These are phyloP conservation scores for Diplogelasinospora grovesii DNA, from an alignment of 495 filamentous ascomycete genomes.

Conservation along the genomic window DNA sequence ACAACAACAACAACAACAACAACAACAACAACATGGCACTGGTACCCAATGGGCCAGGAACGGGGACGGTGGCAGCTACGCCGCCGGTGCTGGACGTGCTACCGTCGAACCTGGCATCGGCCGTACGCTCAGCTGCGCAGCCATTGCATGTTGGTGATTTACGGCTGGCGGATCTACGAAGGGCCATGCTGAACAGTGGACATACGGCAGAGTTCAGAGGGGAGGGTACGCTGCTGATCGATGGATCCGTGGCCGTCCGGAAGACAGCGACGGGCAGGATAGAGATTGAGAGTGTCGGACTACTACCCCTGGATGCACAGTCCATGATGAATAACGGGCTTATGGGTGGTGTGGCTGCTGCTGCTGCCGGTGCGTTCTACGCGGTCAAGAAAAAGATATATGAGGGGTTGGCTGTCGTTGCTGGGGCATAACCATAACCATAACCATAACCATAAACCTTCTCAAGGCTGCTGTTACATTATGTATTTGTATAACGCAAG, in stretches of 20 bases:
- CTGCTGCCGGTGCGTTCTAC: slow-evolving; percentile 21
- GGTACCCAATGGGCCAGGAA: no score
- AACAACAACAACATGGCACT: no score
- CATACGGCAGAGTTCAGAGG: slow-evolving; percentile 90
- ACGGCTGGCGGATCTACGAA: slow-evolving; percentile 78
- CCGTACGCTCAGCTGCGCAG: slow-evolving; percentile 69
- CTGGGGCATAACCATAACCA: slow-evolving; percentile 23
- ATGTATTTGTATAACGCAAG: no score
- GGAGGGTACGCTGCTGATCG: slow-evolving; percentile 85
- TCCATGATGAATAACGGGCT: background rate
- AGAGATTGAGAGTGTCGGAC: slow-evolving; percentile 76
- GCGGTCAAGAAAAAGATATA: slow-evolving; percentile 28
- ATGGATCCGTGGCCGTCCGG: slow-evolving; percentile 77
- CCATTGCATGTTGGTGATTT: slow-evolving; percentile 94
- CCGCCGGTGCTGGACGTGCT: slow-evolving; percentile 71
- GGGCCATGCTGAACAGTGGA: slow-evolving; percentile 71
- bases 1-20: no score
- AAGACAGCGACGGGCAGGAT: slow-evolving; percentile 82
- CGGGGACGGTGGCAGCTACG: background rate
- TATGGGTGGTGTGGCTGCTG: slow-evolving; percentile 1
- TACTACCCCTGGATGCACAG: slow-evolving; percentile 7
- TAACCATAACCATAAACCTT: no score
- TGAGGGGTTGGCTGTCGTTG: slow-evolving; percentile 30
- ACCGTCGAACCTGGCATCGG: slow-evolving; percentile 67
- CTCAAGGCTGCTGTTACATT: no score